Evolutionary conservation across 768 basidiomycete species (phyloP), one percentile per base, ranked within the genome.

Genomic region (Boletellus ananiceps): DNA sequence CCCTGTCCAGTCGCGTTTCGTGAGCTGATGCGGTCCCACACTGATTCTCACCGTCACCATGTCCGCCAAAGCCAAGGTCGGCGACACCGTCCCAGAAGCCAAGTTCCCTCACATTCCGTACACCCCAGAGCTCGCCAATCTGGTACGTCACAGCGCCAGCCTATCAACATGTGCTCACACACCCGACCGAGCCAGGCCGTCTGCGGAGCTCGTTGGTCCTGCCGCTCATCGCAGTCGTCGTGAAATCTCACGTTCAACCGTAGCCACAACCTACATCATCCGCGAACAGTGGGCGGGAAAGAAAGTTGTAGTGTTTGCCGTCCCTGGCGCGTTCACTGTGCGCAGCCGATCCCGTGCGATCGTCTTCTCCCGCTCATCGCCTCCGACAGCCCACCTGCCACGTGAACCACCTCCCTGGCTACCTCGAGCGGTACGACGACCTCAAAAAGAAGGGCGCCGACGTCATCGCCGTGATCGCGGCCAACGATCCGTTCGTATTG

Each of bases 301-400:
- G 74, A 87, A 85, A 64, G 85, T 91, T 44, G 84, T 90, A 33
- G 61, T 90, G 45, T 76, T 91, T 64, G 73, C 85, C 49, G 86
- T 89, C 31, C 88, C 88, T 15, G 88, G 88, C 40, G 86, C 87
- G 14, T 88, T 89, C 72, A 87, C 87, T 14, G 87, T 88, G 54
- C 51, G 82, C 52, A 42, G 11, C 27, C 5, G 40, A 49, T 47
- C 40, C 44, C 29, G 7, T 35, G 9, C 13, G 36, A 48, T 52
- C 47, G n/a, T n/a, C n/a, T 14, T 7, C 16, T 36, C 12, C 38
- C 5, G 13, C 47, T 50, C 23, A 36, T 4, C 2, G 15, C 18
- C 1, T n/a, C 11, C 21, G n/a, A 35, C 34, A 72, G 68, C 73
- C 71, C 0, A 73, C 73, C 31, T 74, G 71, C 60, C 72, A 74